Percentiles rank a stretch among this genome's conserved stretches.
Evolutionary conservation across 2,329 filamentous ascomycete species (phyloP).

Genomic region (Colletotrichum salicis): DNA sequence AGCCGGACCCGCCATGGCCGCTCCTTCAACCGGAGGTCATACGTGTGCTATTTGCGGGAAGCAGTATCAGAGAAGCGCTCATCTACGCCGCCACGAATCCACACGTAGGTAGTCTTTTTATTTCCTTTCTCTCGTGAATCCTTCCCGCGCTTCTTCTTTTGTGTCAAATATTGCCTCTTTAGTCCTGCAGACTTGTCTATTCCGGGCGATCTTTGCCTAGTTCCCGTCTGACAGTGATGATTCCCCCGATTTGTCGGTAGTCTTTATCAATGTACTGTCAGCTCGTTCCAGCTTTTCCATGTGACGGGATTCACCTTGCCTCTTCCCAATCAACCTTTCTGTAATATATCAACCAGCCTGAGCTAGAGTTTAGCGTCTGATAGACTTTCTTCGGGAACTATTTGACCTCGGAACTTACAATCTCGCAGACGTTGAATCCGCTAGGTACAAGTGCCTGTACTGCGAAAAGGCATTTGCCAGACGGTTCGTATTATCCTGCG

Average conservation of each 20-base stretch:
- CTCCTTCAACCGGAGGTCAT: conserved; percentile 7
- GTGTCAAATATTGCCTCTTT: not conserved
- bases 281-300: not conserved
- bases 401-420: not conserved
- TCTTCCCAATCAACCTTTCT: not conserved
- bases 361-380: not conserved
- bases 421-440: conserved; percentile 23
- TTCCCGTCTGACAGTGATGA: not conserved
- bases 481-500: conserved; percentile 29
- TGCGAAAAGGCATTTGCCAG: conserved; percentile 38
- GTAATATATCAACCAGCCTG: not conserved
- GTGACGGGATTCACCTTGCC: not conserved
- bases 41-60: conserved; percentile 40
- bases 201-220: not conserved
- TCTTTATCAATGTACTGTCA: not conserved
- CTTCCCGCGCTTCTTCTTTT: not conserved
- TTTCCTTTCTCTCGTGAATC: not conserved
- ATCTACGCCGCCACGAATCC: conserved; percentile 42
- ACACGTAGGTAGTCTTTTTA: conserved; percentile 37
- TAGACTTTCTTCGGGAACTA: not conserved
- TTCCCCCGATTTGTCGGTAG: not conserved
- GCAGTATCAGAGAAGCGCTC: conserved; percentile 41
- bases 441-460: conserved; percentile 36
- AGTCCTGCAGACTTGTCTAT: not conserved
- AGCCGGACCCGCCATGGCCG: conserved; percentile 12